Evolutionary conservation across 2,329 filamentous ascomycete genomes (phyloP).

Genomic region (Bipolaris bicolor): DNA sequence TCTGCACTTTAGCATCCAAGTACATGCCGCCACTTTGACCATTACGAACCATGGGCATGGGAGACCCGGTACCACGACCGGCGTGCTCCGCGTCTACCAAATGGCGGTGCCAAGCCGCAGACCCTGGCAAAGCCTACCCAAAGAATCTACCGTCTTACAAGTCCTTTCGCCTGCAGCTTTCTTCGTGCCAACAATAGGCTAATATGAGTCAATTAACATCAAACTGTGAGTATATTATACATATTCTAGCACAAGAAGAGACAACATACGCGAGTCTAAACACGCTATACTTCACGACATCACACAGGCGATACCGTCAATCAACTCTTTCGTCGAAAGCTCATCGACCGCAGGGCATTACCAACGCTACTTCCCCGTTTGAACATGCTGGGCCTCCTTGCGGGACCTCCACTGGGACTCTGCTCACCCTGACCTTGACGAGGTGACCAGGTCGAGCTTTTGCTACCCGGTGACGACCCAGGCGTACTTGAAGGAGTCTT

Average conservation of each 20-base stretch:
- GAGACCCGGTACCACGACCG: background rate
- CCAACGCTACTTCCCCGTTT: conserved; percentile 26
- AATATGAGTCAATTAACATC: background rate
- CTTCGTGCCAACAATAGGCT: too few species aligned
- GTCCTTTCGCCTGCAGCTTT: too few species aligned
- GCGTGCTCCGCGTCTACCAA: conserved; percentile 1
- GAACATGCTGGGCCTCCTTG: conserved; percentile 21
- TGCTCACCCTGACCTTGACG: background rate
- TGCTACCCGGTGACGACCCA: background rate
- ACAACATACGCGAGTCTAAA: background rate
- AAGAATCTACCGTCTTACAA: background rate
- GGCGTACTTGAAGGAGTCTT: background rate
- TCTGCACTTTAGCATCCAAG: background rate
- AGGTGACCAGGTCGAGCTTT: conserved; percentile 7
- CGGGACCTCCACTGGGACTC: conserved; percentile 4
- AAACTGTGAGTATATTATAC: background rate
- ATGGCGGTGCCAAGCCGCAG: background rate
- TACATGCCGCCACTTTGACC: conserved; percentile 2
- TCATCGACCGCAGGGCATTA: conserved; percentile 22
- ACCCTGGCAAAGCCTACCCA: background rate
- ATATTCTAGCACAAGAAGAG: background rate
- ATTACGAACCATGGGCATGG: conserved; percentile 7
- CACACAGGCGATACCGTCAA: background rate
- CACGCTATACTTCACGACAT: background rate
- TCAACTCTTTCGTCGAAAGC: conserved; percentile 22